A percentile compares a stretch with the other conserved stretches of the same genome.
phyloP scores from a whole-genome alignment of 2,329 filamentous ascomycete species.

The Paraphoma chrysanthemicola region DNA sequence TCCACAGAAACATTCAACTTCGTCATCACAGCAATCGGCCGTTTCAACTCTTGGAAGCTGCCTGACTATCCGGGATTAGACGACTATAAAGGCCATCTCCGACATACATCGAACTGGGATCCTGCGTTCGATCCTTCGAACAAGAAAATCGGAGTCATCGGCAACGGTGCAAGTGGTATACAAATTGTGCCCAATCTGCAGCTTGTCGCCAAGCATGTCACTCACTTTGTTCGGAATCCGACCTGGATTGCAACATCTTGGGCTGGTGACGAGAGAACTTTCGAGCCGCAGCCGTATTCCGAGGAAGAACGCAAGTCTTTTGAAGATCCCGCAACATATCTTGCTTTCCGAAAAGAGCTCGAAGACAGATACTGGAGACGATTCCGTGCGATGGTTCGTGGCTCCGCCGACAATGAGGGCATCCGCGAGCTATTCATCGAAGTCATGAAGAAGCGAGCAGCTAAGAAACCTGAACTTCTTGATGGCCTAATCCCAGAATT shows the following conservation, averaged over 20 bases:
- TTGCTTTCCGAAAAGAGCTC: constrained; percentile 53
- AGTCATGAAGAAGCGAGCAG: constrained; percentile 47
- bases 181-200: constrained; percentile 69
- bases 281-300: constrained; percentile 52
- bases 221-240: constrained; percentile 65
- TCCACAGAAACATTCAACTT: constrained; percentile 34
- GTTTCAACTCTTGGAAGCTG: constrained; percentile 42
- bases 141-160: constrained; percentile 68
- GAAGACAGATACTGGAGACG: constrained; percentile 67
- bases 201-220: constrained; percentile 56
- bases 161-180: constrained; percentile 69
- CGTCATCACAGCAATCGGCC: constrained; percentile 47
- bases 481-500: constrained; percentile 53
- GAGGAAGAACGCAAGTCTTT: constrained; percentile 64
- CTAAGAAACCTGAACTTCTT: constrained; percentile 50
- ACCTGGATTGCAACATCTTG: constrained; percentile 65
- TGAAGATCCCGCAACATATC: constrained; percentile 66
- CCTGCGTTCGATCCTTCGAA: constrained; percentile 57
- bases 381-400: constrained; percentile 48
- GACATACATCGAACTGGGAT: constrained; percentile 43
- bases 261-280: constrained; percentile 53
- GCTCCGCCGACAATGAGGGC: constrained; percentile 42
- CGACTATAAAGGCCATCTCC: constrained; percentile 34
- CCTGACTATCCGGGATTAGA: constrained; percentile 39
- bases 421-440: constrained; percentile 41